Conservation (phyloP, 768 basidiomycete genomes). For the Psilocybe cubensis region DNA sequence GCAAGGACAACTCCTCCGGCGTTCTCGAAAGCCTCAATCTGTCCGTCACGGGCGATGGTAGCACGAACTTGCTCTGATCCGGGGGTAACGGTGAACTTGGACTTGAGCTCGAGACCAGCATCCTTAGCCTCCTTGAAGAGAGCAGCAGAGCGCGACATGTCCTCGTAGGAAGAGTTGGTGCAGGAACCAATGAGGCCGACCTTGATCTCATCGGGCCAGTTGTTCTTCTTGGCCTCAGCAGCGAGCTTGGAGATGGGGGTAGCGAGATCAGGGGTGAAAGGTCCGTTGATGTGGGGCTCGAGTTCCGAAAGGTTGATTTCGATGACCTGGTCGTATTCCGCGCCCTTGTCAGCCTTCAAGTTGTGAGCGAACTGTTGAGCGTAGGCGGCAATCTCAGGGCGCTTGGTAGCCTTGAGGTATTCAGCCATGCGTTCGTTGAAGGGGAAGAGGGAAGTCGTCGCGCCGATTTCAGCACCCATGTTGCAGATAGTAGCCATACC, state of each 20-base stretch:
- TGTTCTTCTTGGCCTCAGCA: slow-evolving; percentile 88
- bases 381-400: slow-evolving; percentile 84
- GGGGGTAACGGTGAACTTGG: slow-evolving; percentile 97
- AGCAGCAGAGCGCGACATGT: slow-evolving; percentile 97
- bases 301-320: slow-evolving; percentile 97
- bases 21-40: slow-evolving; percentile 84
- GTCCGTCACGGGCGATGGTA: slow-evolving; percentile 95
- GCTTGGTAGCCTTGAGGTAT: slow-evolving; percentile 96
- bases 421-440: slow-evolving; percentile 94
- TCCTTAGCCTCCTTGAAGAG: slow-evolving; percentile 88
- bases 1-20: slow-evolving; percentile 94
- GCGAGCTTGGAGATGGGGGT: slow-evolving; percentile 98
- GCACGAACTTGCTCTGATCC: slow-evolving; percentile 98
- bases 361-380: slow-evolving; percentile 90
- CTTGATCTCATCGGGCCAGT: slow-evolving; percentile 96
- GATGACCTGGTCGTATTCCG: slow-evolving; percentile 93
- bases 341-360: slow-evolving; percentile 82
- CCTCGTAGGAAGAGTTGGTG: slow-evolving; percentile 99
- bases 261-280: slow-evolving; percentile 99
- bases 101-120: slow-evolving; percentile 88
- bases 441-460: slow-evolving; percentile 98
- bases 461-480: slow-evolving; percentile 99
- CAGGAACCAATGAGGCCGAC: slow-evolving; percentile 98
- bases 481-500: slow-evolving; percentile 99
- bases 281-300: slow-evolving; percentile 99